Percentiles rank a stretch among this genome's conserved stretches.
phyloP scores from a whole-genome alignment of 2,329 filamentous ascomycete genomes.

The Didymella segeticola region DNA sequence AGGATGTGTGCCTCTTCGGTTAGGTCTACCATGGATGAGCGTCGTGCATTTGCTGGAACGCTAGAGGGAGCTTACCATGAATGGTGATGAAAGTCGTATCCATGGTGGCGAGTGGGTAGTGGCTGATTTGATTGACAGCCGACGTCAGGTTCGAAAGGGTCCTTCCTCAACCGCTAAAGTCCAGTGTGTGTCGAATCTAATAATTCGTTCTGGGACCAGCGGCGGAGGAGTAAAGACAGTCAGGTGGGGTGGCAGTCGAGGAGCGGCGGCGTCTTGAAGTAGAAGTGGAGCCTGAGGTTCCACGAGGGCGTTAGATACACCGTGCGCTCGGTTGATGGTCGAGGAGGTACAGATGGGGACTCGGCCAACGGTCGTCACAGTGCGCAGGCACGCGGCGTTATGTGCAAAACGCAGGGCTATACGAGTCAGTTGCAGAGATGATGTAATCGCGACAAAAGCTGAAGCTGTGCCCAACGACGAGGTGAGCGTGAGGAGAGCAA shows the following conservation, averaged over 20 bases:
- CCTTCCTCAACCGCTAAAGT: constrained; percentile 32
- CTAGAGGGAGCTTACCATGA: constrained; percentile 67
- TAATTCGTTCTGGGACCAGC: constrained; percentile 45
- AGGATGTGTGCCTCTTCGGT: constrained; percentile 77
- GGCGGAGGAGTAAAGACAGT: constrained; percentile 27
- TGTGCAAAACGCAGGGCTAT: constrained; percentile 5
- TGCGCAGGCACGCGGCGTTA: constrained; percentile 16
- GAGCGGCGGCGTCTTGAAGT: constrained; percentile 24
- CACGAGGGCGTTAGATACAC: constrained; percentile 29
- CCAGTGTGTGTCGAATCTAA: constrained; percentile 45
- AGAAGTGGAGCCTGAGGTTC: constrained; percentile 31
- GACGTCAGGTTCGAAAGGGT: constrained; percentile 1
- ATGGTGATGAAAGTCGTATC: constrained; percentile 92
- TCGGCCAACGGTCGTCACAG: constrained; percentile 19
- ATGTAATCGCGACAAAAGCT: constrained; percentile 14
- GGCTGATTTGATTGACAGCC: neutral
- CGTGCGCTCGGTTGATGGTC: constrained; percentile 27
- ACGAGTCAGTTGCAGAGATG: constrained; percentile 17
- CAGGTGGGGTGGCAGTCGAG: constrained; percentile 13
- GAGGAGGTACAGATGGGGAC: constrained; percentile 24
- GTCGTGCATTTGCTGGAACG: neutral
- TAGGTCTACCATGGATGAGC: constrained; percentile 64
- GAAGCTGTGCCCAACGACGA: neutral
- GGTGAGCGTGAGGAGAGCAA: constrained; percentile 4
- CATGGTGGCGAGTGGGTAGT: constrained; percentile 45